Conservation (phyloP, 176 grass and related monocot genomes). For the Phoenix roebelenii region DNA sequence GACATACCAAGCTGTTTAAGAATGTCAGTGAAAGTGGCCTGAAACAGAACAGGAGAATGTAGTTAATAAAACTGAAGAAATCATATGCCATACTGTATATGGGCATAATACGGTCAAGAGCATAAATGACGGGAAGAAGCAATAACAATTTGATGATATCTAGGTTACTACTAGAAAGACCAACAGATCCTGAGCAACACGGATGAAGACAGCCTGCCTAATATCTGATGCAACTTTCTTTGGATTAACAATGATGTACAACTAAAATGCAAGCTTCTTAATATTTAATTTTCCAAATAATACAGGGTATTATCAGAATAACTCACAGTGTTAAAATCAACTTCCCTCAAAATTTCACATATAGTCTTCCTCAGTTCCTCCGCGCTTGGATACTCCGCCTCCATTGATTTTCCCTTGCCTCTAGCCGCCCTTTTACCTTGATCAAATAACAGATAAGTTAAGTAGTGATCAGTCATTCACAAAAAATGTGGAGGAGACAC, state of each 20-base stretch:
- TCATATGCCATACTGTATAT: not conserved
- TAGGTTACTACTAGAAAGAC: too few relatives aligned
- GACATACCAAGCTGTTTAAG: slow-evolving; percentile 61
- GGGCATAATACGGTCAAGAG: too few relatives aligned
- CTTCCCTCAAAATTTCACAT: slow-evolving; percentile 66
- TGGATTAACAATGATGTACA: too few relatives aligned
- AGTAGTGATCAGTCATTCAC: too few relatives aligned
- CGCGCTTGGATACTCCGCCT: slow-evolving; percentile 41
- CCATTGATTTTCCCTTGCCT: slow-evolving; percentile 36
- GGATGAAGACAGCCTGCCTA: too few relatives aligned
- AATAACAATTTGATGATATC: too few relatives aligned
- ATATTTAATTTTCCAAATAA: not conserved
- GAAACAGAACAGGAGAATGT: slow-evolving; percentile 13
- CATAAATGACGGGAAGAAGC: too few relatives aligned
- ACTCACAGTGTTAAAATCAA: slow-evolving; percentile 88
- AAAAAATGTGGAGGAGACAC: too few relatives aligned
- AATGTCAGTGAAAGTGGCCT: slow-evolving; percentile 87
- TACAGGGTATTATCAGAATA: not conserved
- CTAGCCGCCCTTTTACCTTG: slow-evolving; percentile 55
- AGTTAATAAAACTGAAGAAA: not conserved
- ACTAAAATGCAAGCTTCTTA: not conserved
- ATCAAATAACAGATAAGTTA: slow-evolving; percentile 17
- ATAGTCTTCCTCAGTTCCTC: slow-evolving; percentile 77
- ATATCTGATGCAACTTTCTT: too few relatives aligned
- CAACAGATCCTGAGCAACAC: too few relatives aligned